Conservation (phyloP, 345 rosid species). For the Psidium guajava region DNA sequence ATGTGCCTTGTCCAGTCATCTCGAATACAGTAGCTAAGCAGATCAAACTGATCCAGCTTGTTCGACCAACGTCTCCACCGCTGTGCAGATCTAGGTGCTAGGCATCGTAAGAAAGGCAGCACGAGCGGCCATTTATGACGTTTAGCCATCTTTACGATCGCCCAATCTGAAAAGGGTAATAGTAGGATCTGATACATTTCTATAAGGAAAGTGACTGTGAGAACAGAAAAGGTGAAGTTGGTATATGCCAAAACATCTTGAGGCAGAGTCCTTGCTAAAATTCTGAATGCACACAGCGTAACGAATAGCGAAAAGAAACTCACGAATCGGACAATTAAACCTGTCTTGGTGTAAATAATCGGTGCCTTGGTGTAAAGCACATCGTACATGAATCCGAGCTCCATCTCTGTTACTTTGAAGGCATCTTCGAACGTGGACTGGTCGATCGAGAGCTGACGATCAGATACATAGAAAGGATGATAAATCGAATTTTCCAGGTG, state of each 20-base stretch:
- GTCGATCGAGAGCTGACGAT: neutral
- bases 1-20: neutral
- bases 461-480: neutral
- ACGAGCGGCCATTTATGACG: neutral
- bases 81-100: neutral
- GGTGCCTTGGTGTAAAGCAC: slow-evolving; percentile 7
- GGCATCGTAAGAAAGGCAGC: neutral
- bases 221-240: neutral
- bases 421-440: neutral
- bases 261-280: neutral
- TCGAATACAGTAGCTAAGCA: neutral
- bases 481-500: neutral
- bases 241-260: neutral
- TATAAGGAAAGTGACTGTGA: neutral
- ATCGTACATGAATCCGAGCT: slow-evolving; percentile 8
- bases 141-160: neutral
- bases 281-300: neutral
- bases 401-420: slow-evolving; percentile 1
- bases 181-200: neutral
- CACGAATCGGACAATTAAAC: neutral
- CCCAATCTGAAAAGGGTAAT: neutral
- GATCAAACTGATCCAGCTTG: neutral
- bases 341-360: neutral
- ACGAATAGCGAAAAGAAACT: neutral
- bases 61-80: neutral